phyloP scores from a whole-genome alignment of 805 yeast species.

The Komagataella pseudopastoris region DNA sequence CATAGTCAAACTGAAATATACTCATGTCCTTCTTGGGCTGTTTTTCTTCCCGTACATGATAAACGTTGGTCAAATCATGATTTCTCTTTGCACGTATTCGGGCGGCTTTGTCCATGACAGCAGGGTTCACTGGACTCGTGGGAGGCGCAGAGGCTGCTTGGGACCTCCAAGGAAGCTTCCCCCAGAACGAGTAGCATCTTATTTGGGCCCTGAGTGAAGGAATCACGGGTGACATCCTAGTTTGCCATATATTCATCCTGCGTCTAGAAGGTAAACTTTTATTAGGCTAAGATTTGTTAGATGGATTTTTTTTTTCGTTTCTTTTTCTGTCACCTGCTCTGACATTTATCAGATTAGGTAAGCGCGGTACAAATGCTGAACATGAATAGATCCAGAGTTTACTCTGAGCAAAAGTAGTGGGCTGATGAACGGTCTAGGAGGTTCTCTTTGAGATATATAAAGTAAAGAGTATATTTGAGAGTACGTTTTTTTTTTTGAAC shows the following conservation, averaged over 20 bases:
- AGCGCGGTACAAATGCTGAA: neutral
- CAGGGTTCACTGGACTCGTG: neutral
- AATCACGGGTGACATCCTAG: neutral
- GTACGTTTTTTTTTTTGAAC: too few relatives aligned
- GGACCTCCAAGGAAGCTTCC: neutral
- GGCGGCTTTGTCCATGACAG: neutral
- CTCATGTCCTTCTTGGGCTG: neutral
- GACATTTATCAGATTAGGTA: neutral
- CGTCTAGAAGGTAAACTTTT: neutral
- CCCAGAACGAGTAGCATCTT: neutral
- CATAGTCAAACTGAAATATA: constrained; percentile 21
- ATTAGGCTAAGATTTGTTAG: neutral
- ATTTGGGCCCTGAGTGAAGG: neutral
- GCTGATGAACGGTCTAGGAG: too few relatives aligned
- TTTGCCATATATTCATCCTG: neutral
- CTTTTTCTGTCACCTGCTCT: neutral
- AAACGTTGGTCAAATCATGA: neutral
- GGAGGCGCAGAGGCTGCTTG: neutral
- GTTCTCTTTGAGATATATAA: too few relatives aligned
- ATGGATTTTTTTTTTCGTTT: neutral
- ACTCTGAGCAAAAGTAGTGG: too few relatives aligned
- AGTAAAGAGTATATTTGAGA: neutral
- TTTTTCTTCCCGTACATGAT: neutral
- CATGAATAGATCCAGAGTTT: too few relatives aligned
- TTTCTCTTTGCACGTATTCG: neutral